These are phyloP conservation scores for Epichloe amarillans DNA, from an alignment of 2,329 filamentous ascomycete genomes.

Conservation along the genomic window DNA sequence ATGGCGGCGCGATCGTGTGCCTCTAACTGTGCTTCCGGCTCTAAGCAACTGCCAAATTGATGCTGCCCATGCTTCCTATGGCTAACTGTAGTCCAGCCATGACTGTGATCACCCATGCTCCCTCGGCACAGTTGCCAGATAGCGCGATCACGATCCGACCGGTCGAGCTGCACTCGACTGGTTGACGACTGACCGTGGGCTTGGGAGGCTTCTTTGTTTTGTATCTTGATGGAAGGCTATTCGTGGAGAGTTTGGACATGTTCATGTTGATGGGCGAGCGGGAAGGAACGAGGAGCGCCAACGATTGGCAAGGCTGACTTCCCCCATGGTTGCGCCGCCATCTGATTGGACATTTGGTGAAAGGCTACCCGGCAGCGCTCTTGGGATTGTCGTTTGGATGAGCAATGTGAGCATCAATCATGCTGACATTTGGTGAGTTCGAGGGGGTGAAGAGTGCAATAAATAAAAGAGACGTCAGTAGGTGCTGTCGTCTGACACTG, in stretches of 20 bases:
- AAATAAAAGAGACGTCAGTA: no score
- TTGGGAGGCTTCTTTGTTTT: background rate
- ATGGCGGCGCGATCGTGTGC: constrained; percentile 17
- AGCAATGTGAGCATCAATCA: no score
- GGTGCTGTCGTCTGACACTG: no score
- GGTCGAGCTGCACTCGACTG: background rate
- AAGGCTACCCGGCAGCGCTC: background rate
- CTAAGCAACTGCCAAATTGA: constrained; percentile 7
- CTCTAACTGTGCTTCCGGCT: constrained; percentile 18
- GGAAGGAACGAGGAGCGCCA: background rate
- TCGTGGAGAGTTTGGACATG: background rate
- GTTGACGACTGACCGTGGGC: background rate
- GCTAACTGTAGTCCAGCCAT: constrained; percentile 21
- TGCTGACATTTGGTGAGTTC: no score
- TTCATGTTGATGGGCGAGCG: background rate
- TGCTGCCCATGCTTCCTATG: constrained; percentile 12
- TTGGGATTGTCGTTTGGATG: no score
- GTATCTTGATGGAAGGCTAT: background rate
- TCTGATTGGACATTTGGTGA: background rate
- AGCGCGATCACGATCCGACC: background rate
- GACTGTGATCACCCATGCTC: constrained; percentile 17
- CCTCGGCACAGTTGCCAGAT: background rate
- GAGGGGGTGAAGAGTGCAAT: no score
- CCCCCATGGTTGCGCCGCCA: background rate
- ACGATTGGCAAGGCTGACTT: background rate